Percentiles rank a stretch among this genome's conserved stretches.
These are phyloP conservation scores for Fusarium camptoceras DNA, from an alignment of 2,329 filamentous ascomycete genomes.

Conservation along the genomic window DNA sequence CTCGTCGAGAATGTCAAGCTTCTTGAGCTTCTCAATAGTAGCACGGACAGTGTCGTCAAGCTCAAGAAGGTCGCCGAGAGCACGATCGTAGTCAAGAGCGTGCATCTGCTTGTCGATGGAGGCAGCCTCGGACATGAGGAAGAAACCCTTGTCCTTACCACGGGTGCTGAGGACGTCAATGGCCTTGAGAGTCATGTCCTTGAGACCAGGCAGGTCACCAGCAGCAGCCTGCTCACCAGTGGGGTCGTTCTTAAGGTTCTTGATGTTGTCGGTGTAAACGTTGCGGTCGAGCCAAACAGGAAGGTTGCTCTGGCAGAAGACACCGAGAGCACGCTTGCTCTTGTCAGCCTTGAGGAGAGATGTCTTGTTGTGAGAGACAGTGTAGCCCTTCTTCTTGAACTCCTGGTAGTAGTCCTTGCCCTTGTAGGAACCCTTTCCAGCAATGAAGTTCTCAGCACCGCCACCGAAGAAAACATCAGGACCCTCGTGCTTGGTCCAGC, in stretches of 20 bases:
- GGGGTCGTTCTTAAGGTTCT: slow-evolving; percentile 74
- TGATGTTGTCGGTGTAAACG: slow-evolving; percentile 78
- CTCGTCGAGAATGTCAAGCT: slow-evolving; percentile 75
- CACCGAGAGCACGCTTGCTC: slow-evolving; percentile 75
- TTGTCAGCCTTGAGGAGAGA: slow-evolving; percentile 69
- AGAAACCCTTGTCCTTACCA: slow-evolving; percentile 78
- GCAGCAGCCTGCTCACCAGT: slow-evolving; percentile 72
- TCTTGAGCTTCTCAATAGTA: slow-evolving; percentile 76
- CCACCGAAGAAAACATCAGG: slow-evolving; percentile 87
- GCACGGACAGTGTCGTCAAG: slow-evolving; percentile 85
- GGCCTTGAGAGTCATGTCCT: slow-evolving; percentile 91
- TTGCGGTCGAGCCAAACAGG: slow-evolving; percentile 90
- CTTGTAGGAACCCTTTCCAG: slow-evolving; percentile 70
- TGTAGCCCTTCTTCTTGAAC: slow-evolving; percentile 79
- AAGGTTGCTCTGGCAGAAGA: slow-evolving; percentile 80
- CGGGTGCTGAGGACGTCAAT: slow-evolving; percentile 79
- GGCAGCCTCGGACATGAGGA: slow-evolving; percentile 88
- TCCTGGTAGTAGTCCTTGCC: slow-evolving; percentile 83
- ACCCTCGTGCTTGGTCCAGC: slow-evolving; percentile 79
- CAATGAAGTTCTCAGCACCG: slow-evolving; percentile 83
- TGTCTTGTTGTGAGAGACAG: slow-evolving; percentile 79
- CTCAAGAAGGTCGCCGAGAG: slow-evolving; percentile 85
- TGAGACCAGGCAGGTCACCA: slow-evolving; percentile 82
- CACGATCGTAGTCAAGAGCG: slow-evolving; percentile 83
- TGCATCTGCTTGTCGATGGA: slow-evolving; percentile 95